These are phyloP conservation scores for Fusarium brevicatenulatum DNA, from an alignment of 2,329 filamentous ascomycete genomes.

Conservation along the genomic window DNA sequence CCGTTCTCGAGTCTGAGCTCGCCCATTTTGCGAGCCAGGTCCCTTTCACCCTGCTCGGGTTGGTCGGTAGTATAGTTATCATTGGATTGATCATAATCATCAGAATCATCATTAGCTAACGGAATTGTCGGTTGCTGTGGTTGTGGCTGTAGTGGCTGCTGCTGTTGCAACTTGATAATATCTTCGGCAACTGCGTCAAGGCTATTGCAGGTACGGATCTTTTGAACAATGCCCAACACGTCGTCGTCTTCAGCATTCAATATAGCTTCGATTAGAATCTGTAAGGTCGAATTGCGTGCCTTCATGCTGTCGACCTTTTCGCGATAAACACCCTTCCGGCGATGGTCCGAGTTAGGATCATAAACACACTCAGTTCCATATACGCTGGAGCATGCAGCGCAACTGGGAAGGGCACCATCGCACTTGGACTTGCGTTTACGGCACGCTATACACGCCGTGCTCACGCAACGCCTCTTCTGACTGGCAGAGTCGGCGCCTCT, in stretches of 20 bases:
- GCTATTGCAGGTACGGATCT: constrained; percentile 86
- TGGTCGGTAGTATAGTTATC: constrained; percentile 55
- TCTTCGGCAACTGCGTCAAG: constrained; percentile 66
- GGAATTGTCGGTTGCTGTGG: constrained; percentile 49
- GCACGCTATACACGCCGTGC: constrained; percentile 85
- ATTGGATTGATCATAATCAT: constrained; percentile 52
- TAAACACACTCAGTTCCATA: constrained; percentile 93
- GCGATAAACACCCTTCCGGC: constrained; percentile 95
- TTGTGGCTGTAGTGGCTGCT: constrained; percentile 51
- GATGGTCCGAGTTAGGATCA: constrained; percentile 95
- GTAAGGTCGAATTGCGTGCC: constrained; percentile 85
- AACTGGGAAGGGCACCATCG: constrained; percentile 90
- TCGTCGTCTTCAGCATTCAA: constrained; percentile 91
- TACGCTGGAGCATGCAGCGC: constrained; percentile 94
- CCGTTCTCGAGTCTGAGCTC: constrained; percentile 89
- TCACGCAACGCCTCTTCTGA: constrained; percentile 80
- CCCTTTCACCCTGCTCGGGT: constrained; percentile 71
- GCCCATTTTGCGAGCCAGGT: constrained; percentile 92
- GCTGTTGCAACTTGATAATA: constrained; percentile 57
- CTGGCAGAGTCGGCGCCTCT: constrained; percentile 58
- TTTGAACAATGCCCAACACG: constrained; percentile 80
- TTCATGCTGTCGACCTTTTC: constrained; percentile 91
- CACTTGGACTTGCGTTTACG: constrained; percentile 86
- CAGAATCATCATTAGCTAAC: constrained; percentile 53
- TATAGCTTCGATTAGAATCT: constrained; percentile 92